phyloP scores from a whole-genome alignment of 1,284 basidiomycete genomes.

The Apiotrichum montevideense region DNA sequence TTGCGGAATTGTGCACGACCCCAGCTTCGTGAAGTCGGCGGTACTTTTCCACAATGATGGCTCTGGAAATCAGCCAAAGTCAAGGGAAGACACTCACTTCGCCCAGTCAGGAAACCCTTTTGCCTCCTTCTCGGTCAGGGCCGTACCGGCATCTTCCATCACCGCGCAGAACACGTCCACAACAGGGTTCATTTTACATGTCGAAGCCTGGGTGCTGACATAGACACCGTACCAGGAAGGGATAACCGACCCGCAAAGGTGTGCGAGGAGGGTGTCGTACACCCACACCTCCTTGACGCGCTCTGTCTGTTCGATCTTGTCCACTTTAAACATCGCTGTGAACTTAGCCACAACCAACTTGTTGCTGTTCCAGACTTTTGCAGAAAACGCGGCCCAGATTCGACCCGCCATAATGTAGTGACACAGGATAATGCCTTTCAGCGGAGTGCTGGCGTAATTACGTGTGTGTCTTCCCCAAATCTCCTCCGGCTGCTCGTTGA shows the following conservation, averaged over 20 bases:
- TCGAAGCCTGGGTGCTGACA: background rate
- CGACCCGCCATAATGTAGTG: background rate
- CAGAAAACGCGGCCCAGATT: background rate
- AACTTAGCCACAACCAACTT: background rate
- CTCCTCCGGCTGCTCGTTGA: too few relatives aligned
- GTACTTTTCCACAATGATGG: constrained; percentile 1
- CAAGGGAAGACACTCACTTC: background rate
- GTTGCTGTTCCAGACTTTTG: background rate
- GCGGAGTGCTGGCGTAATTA: too few relatives aligned
- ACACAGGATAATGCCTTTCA: background rate
- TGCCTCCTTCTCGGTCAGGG: background rate
- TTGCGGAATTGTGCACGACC: background rate
- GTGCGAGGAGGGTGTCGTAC: background rate
- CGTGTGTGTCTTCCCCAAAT: too few relatives aligned
- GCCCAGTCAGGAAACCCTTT: background rate
- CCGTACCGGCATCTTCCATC: background rate
- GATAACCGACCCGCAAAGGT: background rate
- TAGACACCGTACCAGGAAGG: background rate
- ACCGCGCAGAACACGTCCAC: background rate
- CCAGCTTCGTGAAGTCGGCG: constrained; percentile 2
- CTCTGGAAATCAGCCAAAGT: background rate
- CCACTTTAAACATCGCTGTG: background rate
- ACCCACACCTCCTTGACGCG: background rate
- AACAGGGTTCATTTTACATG: background rate
- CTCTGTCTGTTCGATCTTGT: background rate